phyloP scores from a whole-genome alignment of 257 asterid genomes.

The Solanum virginianum region DNA sequence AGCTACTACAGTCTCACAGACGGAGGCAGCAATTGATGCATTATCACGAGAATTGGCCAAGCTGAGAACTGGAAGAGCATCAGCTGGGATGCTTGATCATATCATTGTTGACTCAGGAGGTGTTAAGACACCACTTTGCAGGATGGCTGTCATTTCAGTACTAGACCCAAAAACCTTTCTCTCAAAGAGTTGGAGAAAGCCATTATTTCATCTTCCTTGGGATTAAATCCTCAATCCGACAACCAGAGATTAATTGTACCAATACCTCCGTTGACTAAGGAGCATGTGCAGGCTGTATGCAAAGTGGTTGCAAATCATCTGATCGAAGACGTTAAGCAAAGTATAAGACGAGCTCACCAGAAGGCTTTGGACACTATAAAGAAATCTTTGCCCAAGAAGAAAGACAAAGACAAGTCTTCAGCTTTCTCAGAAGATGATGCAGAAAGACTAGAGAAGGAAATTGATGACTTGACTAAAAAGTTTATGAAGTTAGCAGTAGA shows the following conservation, averaged over 20 bases:
- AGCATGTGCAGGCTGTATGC: constrained; percentile 57
- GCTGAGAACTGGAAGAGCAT: constrained; percentile 85
- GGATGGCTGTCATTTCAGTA: constrained; percentile 90
- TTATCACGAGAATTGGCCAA: constrained; percentile 75
- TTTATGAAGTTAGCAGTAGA: constrained; percentile 85
- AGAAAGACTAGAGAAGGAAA: constrained; percentile 83
- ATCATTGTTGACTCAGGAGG: constrained; percentile 73
- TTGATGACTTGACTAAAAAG: constrained; percentile 85
- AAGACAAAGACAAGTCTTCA: constrained; percentile 59
- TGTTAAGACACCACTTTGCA: constrained; percentile 55
- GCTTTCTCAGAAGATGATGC: constrained; percentile 69
- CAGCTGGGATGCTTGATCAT: constrained; percentile 89
- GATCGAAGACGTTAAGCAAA: constrained; percentile 62
- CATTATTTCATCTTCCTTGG: constrained; percentile 74
- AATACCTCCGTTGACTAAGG: constrained; percentile 95
- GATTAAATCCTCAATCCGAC: constrained; percentile 70
- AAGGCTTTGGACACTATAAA: constrained; percentile 79
- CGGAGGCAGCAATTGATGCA: constrained; percentile 77
- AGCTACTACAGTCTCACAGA: constrained; percentile 42
- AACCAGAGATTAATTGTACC: constrained; percentile 58
- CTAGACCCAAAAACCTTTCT: constrained; percentile 75
- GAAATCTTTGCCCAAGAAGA: constrained; percentile 65
- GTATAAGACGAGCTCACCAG: constrained; percentile 93
- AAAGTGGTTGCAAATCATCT: no score
- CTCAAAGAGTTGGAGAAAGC: constrained; percentile 88